Base-by-base conservation (phyloP, 495 filamentous ascomycete genomes). In the Sordaria brevicollis region DNA sequence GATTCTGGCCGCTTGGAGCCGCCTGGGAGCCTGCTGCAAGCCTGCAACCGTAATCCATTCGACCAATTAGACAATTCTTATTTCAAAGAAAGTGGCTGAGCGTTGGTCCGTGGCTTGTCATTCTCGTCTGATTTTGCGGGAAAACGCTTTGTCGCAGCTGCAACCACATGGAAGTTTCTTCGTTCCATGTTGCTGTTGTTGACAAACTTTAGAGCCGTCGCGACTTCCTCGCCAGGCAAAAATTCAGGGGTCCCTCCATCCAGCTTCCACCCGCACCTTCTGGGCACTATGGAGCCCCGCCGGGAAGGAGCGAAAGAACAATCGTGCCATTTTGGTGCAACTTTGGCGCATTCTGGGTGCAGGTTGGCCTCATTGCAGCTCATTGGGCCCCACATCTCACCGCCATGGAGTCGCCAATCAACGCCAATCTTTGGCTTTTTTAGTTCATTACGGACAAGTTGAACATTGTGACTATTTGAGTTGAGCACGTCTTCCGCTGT, bases 21-120 rank as follows among this genome's bases (percentile, higher is more conserved):
- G 19, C 43, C 25, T 57, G 25, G 25, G 49, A 57, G 49, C 25
- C 49, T 57, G 49, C 13, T 62, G 49, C 41, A 49, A 25, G 41
- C 41, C 49, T 62, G 25, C 25, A 31, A 62, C 25, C 2, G 49
- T 13, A 31, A 31, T 5, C 66, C 8, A n/a, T 25, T 54, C 67
- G 31, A 31, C 76, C 76, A 78, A 78, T 76, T 69, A 74, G 7
- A 8, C 6, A 4, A 10, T 1, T 11, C 6, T 9, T 72, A 78
- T 78, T 78, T 71, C 35, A 37, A 78, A 78, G 65, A 68, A 67
- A 29, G 76, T 76, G 76, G 76, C 76, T 76, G 43, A 37, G 38
- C 25, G 21, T 54, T 2, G 19, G 31, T 21, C 13, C 65, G 74
- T 71, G 74, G 74, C 76, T 78, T 76, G 72, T 78, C 71, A 71